Conservation (phyloP, 305 asterid genomes). For the Fraxinus velutina region DNA sequence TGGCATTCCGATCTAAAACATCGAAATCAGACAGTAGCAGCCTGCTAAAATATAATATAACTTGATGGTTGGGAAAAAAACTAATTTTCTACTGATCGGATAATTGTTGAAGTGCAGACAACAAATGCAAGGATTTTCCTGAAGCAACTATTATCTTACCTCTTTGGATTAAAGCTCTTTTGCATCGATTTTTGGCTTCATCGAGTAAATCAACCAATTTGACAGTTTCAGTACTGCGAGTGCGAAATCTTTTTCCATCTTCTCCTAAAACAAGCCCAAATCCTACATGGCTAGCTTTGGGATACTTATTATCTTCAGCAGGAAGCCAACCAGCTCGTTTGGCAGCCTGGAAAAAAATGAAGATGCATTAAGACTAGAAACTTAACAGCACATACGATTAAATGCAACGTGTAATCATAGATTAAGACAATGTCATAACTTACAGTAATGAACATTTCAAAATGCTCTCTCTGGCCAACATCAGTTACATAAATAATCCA, state of each 20-base stretch:
- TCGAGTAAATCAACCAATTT: slow-evolving; percentile 81
- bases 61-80: neutral
- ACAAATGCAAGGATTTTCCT: neutral
- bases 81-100: neutral
- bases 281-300: slow-evolving; percentile 78
- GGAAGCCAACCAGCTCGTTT: slow-evolving; percentile 93
- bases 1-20: slow-evolving; percentile 13
- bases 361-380: slow-evolving; percentile 15
- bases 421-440: slow-evolving; percentile 28
- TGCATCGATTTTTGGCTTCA: slow-evolving; percentile 85
- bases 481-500: slow-evolving; percentile 93
- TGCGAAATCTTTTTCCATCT: slow-evolving; percentile 82
- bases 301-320: slow-evolving; percentile 52
- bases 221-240: slow-evolving; percentile 87
- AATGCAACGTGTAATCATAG: neutral
- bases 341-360: slow-evolving; percentile 64
- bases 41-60: neutral
- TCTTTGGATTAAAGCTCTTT: slow-evolving; percentile 63
- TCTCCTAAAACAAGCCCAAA: slow-evolving; percentile 90
- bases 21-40: neutral
- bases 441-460: slow-evolving; percentile 86
- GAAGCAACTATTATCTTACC: slow-evolving; percentile 38
- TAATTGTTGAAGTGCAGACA: neutral
- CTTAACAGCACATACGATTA: neutral
- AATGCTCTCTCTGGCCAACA: slow-evolving; percentile 86